phyloP scores from a whole-genome alignment of 2,329 filamentous ascomycete species.

The Chalaropsis thielavioides region DNA sequence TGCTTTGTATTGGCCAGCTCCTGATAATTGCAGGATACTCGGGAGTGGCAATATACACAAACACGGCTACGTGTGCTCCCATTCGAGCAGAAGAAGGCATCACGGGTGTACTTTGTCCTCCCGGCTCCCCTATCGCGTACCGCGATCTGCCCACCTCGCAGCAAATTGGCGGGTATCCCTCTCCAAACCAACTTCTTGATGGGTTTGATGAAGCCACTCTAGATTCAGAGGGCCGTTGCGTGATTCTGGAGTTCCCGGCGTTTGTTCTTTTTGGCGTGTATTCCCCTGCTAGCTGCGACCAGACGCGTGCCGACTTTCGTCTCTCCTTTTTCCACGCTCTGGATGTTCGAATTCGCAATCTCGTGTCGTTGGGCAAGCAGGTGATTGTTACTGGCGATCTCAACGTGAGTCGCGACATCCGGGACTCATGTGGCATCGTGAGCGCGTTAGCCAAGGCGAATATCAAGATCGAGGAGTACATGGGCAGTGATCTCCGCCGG shows the following conservation, averaged over 20 bases:
- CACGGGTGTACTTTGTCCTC: constrained; percentile 58
- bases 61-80: constrained; percentile 71
- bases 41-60: constrained; percentile 86
- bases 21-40: constrained; percentile 56
- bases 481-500: constrained; percentile 55
- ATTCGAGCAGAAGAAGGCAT: constrained; percentile 91
- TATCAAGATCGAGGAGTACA: constrained; percentile 54
- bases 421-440: constrained; percentile 61
- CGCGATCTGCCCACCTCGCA: constrained; percentile 57
- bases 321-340: constrained; percentile 65
- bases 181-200: constrained; percentile 47
- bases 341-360: constrained; percentile 71
- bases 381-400: constrained; percentile 80
- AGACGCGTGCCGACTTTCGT: constrained; percentile 68
- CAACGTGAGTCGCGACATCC: constrained; percentile 56
- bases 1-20: not conserved
- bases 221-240: constrained; percentile 82
- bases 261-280: constrained; percentile 92
- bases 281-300: constrained; percentile 77
- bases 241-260: constrained; percentile 83
- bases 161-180: constrained; percentile 82
- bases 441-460: constrained; percentile 59
- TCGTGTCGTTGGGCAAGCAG: constrained; percentile 64
- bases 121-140: constrained; percentile 56
- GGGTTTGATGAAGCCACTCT: constrained; percentile 54